Evolutionary conservation across 2,329 filamentous ascomycete species (phyloP), one percentile per base, ranked within the genome.

Genomic region (Ascochyta clinopodiicola): DNA sequence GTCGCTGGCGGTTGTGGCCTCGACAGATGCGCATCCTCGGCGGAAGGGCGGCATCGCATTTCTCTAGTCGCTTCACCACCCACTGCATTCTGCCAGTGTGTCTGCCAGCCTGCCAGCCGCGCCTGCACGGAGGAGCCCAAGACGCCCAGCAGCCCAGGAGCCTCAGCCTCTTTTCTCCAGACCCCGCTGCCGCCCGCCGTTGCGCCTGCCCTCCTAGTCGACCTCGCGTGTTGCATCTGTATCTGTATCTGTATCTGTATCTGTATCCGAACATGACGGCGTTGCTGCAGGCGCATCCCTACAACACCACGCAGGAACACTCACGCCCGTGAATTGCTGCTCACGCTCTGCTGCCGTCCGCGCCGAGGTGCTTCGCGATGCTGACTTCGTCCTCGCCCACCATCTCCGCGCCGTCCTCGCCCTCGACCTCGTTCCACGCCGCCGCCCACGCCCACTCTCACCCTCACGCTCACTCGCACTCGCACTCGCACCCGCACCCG

Each of bases 361-460:
- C 32, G 7, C 32, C 7, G 43, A 8, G 37, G 43, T 12, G 25
- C 40, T 27, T 37, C 46, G 40, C 45, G 24, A 75, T 75, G 72
- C 71, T 72, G 59, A 71, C 70, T 45, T 73, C 69, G 47, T 66
- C 69, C 37, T 73, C 72, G 40, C 73, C 72, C 36, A 75, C 71
- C 47, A 66, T 76, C 42, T 75, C 74, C 29, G 71, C 74, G 52
- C 68, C 73, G 44, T 55, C 71, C 34, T 75, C 74, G 57, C 73
- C 72, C 52, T 70, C 68, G 49, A 67, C 69, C 10, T 50, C 71
- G 31, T 74, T 75, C 63, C 71, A 73, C 63, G 36, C 66, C 59
- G 65, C 71, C 54, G 43, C 48, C 45, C 12, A 13, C 44, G 12
- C 44, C 10, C 44, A 31, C 15, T 6, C 24, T 6, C 29, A 31